These are phyloP conservation scores for Syncephalastrum monosporum DNA, from an alignment of 371 early-diverging fungal genomes.

Conservation along the genomic window DNA sequence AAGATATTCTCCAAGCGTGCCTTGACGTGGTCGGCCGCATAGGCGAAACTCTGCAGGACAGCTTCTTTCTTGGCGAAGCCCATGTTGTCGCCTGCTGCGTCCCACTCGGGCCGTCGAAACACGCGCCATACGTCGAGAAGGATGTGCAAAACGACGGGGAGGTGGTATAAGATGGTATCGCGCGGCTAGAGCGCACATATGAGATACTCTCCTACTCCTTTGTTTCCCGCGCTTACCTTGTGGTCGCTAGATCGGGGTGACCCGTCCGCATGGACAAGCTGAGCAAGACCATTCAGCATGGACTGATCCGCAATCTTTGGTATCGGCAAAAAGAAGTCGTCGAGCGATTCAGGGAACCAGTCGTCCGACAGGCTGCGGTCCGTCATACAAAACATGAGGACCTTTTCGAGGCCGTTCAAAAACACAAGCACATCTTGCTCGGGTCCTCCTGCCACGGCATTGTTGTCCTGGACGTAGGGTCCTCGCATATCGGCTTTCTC, in stretches of 20 bases:
- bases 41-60: constrained; percentile 44
- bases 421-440: constrained; percentile 60
- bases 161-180: constrained; percentile 49
- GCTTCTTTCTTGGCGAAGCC: constrained; percentile 42
- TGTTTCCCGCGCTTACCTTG: constrained; percentile 16
- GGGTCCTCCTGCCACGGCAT: constrained; percentile 24
- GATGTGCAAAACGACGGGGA: constrained; percentile 54
- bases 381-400: constrained; percentile 61
- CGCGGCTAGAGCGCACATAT: constrained; percentile 28
- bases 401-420: constrained; percentile 63
- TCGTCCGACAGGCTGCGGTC: constrained; percentile 40
- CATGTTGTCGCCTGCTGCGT: constrained; percentile 15
- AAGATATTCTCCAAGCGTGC: constrained; percentile 54
- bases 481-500: constrained; percentile 1
- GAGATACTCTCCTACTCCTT: background rate
- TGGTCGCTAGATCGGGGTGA: constrained; percentile 22
- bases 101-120: constrained; percentile 41
- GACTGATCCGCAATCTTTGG: constrained; percentile 29
- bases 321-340: constrained; percentile 6
- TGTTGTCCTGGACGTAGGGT: constrained; percentile 18
- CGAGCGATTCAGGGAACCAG: constrained; percentile 29
- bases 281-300: constrained; percentile 28
- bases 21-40: constrained; percentile 48
- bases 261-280: constrained; percentile 27
- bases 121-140: constrained; percentile 54